Base-by-base conservation (phyloP, 1,284 basidiomycete species). In the Cystobasidiaceae sp. region DNA sequence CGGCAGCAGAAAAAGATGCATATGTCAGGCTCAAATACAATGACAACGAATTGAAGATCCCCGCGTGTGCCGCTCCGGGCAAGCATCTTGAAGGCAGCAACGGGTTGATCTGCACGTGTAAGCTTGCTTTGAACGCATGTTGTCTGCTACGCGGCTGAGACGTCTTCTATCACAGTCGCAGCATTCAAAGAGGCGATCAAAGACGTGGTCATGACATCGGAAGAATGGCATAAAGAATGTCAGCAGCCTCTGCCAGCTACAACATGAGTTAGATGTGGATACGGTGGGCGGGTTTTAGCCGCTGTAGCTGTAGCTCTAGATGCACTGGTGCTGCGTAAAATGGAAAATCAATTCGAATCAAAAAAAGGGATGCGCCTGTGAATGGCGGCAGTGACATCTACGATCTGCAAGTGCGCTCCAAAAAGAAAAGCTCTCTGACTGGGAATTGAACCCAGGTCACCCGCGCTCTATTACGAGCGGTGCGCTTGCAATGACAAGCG, bases 21-120 rank as follows among this genome's bases (percentile, higher is more conserved):
- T 66, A 37, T 28, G 63, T 66, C 8, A 34, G 63, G 23, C 34
- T 66, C 33, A 66, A 41, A 23, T 66, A 66, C 37, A 66, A 66
- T 46, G 45, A 32, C 43, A 50, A 57, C 11, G 41, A 57, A 19
- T 41, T 66, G 33, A 43, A 51, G 23, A 13, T 66, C n/a, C 63
- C 63, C 4, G 63, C 63, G 3, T 66, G 63, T 51, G 39, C 44
- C 2, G 41, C 44, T 30, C 27, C 9, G 30, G 55, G 63, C 3
- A 39, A 66, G 39, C 63, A 66, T 30, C 43, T 66, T 15, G 28
- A 49, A 41, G 63, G 63, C 7, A 49, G 44, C 25, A 28, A 57
- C 9, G 63, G 63, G 1, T 44, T 21, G 2, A 45, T 66, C 13
- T 66, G 63, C 46, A 66, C 63, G 23, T 49, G 60, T 62, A 37